Conservation (phyloP, 1,284 basidiomycete genomes). For the Puccinia triticina region DNA sequence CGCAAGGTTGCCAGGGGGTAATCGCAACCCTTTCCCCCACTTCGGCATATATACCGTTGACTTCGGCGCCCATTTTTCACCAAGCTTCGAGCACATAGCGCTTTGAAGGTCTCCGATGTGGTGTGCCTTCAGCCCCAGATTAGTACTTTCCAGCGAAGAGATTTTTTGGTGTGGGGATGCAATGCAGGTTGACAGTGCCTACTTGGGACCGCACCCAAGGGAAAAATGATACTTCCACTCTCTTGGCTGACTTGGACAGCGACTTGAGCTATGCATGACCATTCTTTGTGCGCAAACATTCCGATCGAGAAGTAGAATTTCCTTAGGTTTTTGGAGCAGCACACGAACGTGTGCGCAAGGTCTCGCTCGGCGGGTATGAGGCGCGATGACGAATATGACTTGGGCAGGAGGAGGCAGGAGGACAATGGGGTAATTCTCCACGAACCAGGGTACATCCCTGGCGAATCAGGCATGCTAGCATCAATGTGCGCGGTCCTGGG, state of each 20-base stretch:
- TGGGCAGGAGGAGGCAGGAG: neutral
- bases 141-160: no score
- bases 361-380: neutral
- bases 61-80: no score
- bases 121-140: no score
- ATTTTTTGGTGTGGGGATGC: neutral
- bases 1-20: no score
- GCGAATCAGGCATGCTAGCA: neutral
- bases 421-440: neutral
- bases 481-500: neutral
- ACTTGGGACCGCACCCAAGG: neutral
- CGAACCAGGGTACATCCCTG: neutral
- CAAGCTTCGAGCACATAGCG: no score
- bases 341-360: neutral
- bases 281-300: neutral
- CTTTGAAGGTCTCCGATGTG: no score
- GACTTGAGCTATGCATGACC: neutral
- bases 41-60: no score
- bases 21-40: no score
- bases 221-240: neutral
- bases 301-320: neutral
- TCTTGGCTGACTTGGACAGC: constrained; percentile 5
- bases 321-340: neutral
- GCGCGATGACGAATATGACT: neutral
- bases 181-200: neutral